phyloP scores from a whole-genome alignment of 2,329 filamentous ascomycete genomes.

The Fonsecaea nubica region DNA sequence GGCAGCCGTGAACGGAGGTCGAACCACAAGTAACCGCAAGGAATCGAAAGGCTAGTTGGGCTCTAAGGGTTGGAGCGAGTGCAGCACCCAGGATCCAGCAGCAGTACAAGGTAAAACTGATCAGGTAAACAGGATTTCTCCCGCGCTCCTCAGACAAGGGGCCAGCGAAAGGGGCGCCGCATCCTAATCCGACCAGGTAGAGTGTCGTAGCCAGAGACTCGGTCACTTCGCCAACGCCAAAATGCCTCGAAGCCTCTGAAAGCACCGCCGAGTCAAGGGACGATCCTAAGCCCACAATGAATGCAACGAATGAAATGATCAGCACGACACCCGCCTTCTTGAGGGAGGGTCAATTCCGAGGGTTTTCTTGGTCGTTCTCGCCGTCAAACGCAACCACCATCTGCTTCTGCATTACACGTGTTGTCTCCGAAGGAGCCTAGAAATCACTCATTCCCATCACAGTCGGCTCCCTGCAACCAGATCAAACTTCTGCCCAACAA shows the following conservation, averaged over 20 bases:
- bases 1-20: slow-evolving; percentile 50
- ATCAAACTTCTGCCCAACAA: slow-evolving; percentile 48
- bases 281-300: slow-evolving; percentile 56
- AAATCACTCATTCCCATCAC: background rate
- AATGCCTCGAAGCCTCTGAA: slow-evolving; percentile 46
- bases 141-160: slow-evolving; percentile 59
- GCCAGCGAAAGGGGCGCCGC: slow-evolving; percentile 57
- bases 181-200: slow-evolving; percentile 54
- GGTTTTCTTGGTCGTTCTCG: slow-evolving; percentile 44
- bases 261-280: slow-evolving; percentile 58
- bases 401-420: background rate
- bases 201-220: slow-evolving; percentile 53
- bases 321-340: slow-evolving; percentile 45
- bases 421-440: background rate
- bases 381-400: background rate
- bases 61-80: slow-evolving; percentile 54
- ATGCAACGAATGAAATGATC: slow-evolving; percentile 51
- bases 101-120: slow-evolving; percentile 55
- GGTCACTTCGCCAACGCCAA: slow-evolving; percentile 53
- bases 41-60: slow-evolving; percentile 57
- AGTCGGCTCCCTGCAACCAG: slow-evolving; percentile 2
- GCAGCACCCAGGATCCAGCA: slow-evolving; percentile 57
- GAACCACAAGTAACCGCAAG: slow-evolving; percentile 58
- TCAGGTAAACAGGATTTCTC: slow-evolving; percentile 58
- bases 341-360: slow-evolving; percentile 52